These are phyloP conservation scores for Syncephalastrum monosporum DNA, from an alignment of 371 early-diverging fungal genomes.

Conservation along the genomic window DNA sequence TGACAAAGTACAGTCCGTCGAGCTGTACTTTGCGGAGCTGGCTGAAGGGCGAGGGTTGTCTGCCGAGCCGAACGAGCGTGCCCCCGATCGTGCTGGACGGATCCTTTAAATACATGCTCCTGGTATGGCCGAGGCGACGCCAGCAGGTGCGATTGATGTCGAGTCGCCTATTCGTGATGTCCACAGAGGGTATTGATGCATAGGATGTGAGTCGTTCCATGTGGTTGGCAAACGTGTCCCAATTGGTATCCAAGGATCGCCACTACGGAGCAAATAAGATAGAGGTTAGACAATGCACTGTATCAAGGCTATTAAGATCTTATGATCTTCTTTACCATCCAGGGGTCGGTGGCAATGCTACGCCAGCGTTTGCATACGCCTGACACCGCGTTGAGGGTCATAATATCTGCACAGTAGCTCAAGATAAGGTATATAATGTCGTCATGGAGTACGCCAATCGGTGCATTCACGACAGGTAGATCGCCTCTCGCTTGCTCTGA, in stretches of 20 bases:
- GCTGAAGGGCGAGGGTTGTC: too few relatives aligned
- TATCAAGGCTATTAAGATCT: not conserved
- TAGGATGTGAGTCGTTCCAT: not conserved
- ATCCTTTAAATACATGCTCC: too few relatives aligned
- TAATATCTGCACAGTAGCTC: constrained; percentile 3
- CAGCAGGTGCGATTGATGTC: not conserved
- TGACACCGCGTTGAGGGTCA: constrained; percentile 3
- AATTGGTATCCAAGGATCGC: constrained; percentile 8
- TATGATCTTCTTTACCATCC: constrained; percentile 9
- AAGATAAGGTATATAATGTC: constrained; percentile 11
- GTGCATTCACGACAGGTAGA: not conserved
- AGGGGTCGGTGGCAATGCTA: constrained; percentile 1
- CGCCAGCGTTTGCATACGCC: constrained; percentile 17
- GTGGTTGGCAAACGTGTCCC: constrained; percentile 3
- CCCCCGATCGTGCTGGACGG: too few relatives aligned
- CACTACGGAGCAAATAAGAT: constrained; percentile 7
- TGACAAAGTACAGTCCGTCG: too few relatives aligned
- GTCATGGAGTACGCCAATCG: not conserved
- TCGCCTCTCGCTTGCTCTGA: not conserved
- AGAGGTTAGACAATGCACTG: not conserved
- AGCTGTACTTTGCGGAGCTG: too few relatives aligned
- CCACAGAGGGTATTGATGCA: not conserved
- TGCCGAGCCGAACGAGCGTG: too few relatives aligned
- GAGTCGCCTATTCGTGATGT: too few relatives aligned
- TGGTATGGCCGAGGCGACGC: constrained; percentile 2